A percentile compares a stretch with the other conserved stretches of the same genome.
Conservation (phyloP, 345 rosid genomes). For the Dimocarpus longan region DNA sequence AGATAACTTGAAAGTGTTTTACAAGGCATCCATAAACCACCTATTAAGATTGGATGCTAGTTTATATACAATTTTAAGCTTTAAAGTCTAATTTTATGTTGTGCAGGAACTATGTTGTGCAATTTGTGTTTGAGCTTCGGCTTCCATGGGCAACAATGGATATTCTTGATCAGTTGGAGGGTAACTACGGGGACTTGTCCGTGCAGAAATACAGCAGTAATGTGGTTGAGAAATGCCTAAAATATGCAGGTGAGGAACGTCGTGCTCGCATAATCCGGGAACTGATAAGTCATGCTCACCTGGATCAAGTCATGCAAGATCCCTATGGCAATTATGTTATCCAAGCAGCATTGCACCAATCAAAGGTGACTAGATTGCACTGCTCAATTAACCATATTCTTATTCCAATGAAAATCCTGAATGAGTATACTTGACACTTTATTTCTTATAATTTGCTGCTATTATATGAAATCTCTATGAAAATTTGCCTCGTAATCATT, state of each 20-base stretch:
- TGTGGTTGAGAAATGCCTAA: slow-evolving; percentile 83
- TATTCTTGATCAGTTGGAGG: slow-evolving; percentile 65
- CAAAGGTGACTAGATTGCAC: slow-evolving; percentile 45
- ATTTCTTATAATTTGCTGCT: background rate
- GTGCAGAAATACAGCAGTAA: slow-evolving; percentile 92
- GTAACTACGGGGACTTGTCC: slow-evolving; percentile 71
- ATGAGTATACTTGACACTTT: background rate
- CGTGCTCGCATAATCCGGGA: slow-evolving; percentile 49
- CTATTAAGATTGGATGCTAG: background rate
- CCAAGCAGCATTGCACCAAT: slow-evolving; percentile 72
- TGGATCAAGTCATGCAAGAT: slow-evolving; percentile 81
- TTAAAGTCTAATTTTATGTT: background rate
- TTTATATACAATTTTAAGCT: background rate
- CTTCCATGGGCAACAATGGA: slow-evolving; percentile 56
- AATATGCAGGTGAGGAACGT: slow-evolving; percentile 53
- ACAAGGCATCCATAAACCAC: background rate
- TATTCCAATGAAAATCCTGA: background rate
- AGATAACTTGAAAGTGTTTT: background rate
- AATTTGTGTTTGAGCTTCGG: slow-evolving; percentile 62
- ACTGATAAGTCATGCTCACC: slow-evolving; percentile 53
- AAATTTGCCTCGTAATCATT: background rate
- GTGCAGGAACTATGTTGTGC: slow-evolving; percentile 81
- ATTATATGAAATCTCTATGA: background rate
- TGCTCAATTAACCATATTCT: background rate
- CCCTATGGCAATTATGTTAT: slow-evolving; percentile 84